Evolutionary conservation across 306 rosid species (phyloP), one percentile per base, ranked within the genome.

Genomic region (Malus sieversii): DNA sequence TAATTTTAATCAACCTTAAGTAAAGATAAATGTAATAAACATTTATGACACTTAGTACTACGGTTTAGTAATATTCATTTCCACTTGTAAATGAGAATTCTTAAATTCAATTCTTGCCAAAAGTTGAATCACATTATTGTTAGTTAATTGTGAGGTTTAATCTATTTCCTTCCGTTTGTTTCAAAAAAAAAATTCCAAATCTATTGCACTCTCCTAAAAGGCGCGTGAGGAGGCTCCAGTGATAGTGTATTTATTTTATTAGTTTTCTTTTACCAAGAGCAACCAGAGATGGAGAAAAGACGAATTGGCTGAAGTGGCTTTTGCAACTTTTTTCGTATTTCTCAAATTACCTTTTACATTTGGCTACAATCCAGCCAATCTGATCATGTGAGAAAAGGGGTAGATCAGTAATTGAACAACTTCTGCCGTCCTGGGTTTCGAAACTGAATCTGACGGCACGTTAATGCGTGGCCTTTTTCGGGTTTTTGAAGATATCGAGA

Each of bases 391-490:
- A 77, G 53, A 5, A 0, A 0, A 72, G 77, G 89, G 80, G 35
- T 33, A 78, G 0, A 57, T 23, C n/a, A 8, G 86, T 85, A 81
- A 53, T 60, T 77, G 18, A 80, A 71, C 89, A 75, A 59, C 75
- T 19, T 78, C 84, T 79, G 83, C 53, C 35, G 90, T 88, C 75
- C 85, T 80, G 87, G 84, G 79, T 87, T 87, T 82, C 87, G 87
- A 88, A 88, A 78, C 90, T 86, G 91, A 87, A 89, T 89, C 90
- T 86, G 92, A 86, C 93, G 92, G 83, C 86, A 80, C 84, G 85
- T 89, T 87, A 78, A 84, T 85, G 87, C 85, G 79, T 71, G 82
- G 90, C 87, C 73, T 88, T 91, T 80, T 74, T 52, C 42, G 82
- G 82, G 66, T 20, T 87, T 82, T 84, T 81, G 83, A 66, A 81